These are phyloP conservation scores for Agaricus subrufescens DNA, from an alignment of 768 basidiomycete species.

Conservation along the genomic window DNA sequence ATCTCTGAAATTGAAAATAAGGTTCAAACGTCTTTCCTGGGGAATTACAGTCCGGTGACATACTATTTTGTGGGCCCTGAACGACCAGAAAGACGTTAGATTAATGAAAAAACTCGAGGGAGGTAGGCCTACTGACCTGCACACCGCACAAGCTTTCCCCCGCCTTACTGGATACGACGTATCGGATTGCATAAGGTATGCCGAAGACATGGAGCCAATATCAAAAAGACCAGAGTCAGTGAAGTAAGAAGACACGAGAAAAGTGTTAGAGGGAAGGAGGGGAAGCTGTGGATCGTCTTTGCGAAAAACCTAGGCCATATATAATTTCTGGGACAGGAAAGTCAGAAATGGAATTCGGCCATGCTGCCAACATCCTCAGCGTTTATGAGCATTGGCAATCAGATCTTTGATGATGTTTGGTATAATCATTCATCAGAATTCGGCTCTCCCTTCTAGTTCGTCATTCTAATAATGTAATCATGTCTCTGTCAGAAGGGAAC, in stretches of 20 bases:
- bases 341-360: not conserved
- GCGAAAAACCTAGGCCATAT: constrained; percentile 24
- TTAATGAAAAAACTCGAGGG: not conserved
- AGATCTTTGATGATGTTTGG: no score
- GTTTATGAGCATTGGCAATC: no score
- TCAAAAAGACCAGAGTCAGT: constrained; percentile 14
- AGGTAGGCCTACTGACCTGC: constrained; percentile 31
- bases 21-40: not conserved
- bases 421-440: no score
- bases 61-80: constrained; percentile 48
- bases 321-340: constrained; percentile 19
- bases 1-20: constrained; percentile 35
- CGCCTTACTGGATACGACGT: constrained; percentile 42
- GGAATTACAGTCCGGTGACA: constrained; percentile 12
- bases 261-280: constrained; percentile 26
- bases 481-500: no score
- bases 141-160: constrained; percentile 52
- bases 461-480: no score
- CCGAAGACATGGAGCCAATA: constrained; percentile 21
- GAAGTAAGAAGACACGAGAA: constrained; percentile 20
- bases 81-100: constrained; percentile 4
- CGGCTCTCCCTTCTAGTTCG: no score
- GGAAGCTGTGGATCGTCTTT: not conserved
- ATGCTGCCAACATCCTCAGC: no score
- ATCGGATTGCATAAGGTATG: constrained; percentile 22